Conservation (phyloP, 352 stramenopile genomes). For the Pythium oligandrum region DNA sequence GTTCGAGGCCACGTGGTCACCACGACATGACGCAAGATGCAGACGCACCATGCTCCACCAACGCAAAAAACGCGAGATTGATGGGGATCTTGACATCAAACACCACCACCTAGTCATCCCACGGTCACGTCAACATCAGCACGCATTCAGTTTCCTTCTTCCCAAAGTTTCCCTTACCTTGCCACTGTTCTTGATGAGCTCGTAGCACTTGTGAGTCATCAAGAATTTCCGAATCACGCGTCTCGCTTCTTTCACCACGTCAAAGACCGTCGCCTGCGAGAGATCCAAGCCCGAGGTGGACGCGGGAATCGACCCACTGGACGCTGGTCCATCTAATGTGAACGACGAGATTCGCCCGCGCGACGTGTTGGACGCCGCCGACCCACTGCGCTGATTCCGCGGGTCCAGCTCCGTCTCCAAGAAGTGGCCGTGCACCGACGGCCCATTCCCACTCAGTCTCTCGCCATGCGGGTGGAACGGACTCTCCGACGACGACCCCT, state of each 20-base stretch:
- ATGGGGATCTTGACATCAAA: constrained; percentile 99
- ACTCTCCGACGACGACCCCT: constrained; percentile 1
- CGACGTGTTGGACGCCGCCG: constrained; percentile 6
- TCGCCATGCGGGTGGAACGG: constrained; percentile 7
- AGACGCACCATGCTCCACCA: constrained; percentile 95
- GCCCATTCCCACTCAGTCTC: neutral
- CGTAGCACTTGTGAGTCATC: constrained; percentile 89
- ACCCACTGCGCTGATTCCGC: constrained; percentile 18
- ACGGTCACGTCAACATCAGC: constrained; percentile 3
- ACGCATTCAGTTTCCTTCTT: neutral
- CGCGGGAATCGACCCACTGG: constrained; percentile 18
- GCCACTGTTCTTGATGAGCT: constrained; percentile 95
- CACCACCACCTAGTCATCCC: constrained; percentile 83
- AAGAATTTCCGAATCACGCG: constrained; percentile 89
- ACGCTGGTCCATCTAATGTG: constrained; percentile 21
- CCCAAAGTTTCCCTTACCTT: constrained; percentile 47
- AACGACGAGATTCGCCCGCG: constrained; percentile 20
- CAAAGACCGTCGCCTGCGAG: constrained; percentile 37
- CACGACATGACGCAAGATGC: no score
- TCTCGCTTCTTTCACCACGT: constrained; percentile 74
- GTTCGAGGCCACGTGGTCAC: no score
- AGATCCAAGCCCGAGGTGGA: constrained; percentile 37
- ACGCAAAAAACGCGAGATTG: constrained; percentile 97
- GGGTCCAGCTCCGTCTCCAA: constrained; percentile 21
- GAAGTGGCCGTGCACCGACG: constrained; percentile 31